Base-by-base conservation (phyloP, 768 basidiomycete species). In the Tremella fuciformis region DNA sequence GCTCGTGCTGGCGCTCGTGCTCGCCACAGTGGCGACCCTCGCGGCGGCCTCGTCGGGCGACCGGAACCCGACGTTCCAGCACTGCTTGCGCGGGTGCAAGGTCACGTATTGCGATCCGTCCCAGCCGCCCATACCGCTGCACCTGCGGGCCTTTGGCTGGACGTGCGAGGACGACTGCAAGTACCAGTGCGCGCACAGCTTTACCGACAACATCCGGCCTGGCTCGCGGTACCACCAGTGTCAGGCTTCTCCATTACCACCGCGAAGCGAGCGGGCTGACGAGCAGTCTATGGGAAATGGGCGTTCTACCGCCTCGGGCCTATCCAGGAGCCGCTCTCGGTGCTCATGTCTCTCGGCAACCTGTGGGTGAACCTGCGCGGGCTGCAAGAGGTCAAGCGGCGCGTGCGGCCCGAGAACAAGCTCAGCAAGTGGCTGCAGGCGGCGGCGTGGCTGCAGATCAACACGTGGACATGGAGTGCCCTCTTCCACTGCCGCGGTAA, bases 241-340 rank as follows among this genome's bases (percentile, higher is more conserved):
- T 71, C 60, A 68, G 69, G 65, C 15, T 2, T 26, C 25, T n/a
- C 34, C 54, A 44, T 13, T 47, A 13, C 47, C 54, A 9, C 29
- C 39, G 13, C 7, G 18, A 15, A 15, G 42, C 6, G 42, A 15
- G 42, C 6, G 42, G 22, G 22, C 42, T 46, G 42, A 46, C 22
- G n/a, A n/a, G 3, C 55, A 71, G 69, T 88, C 76, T 84, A 91
- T 68, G 96, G 94, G 15, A 98, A 98, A 80, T 98, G 94, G 94
- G 90, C 93, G 0, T 98, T 99, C 75, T 88, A 86, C 84, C 83
- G 93, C 26, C 79, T 88, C 19, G 78, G 80, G n/a, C 90, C 92
- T 26, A 87, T 91, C 76, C 94, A 98, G 71, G 94, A 99, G 77
- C 93, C 94, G 6, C 87, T 92, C 8, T 89, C 89, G 1, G 92